Percentiles rank a stretch among this genome's conserved stretches.
These are phyloP conservation scores for Isatis tinctoria DNA, from an alignment of 345 rosid species.

Conservation along the genomic window DNA sequence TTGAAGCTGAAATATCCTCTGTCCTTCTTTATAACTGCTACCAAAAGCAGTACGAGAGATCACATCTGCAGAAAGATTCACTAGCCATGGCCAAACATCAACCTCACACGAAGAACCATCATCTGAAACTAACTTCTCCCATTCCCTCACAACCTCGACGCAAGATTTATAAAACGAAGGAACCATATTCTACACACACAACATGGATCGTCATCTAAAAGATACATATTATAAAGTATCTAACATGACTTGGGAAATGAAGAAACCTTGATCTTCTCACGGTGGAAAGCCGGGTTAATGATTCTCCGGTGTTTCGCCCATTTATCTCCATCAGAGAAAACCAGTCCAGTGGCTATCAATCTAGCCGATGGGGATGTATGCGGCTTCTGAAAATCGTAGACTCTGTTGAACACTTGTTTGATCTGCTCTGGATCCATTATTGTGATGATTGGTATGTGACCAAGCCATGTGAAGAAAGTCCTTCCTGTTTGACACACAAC, in stretches of 20 bases:
- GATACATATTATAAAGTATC: not conserved
- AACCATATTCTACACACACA: not conserved
- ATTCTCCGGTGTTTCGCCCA: constrained; percentile 38
- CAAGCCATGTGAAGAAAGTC: not conserved
- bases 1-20: not conserved
- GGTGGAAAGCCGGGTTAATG: constrained; percentile 36
- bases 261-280: constrained; percentile 34
- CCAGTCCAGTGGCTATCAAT: not conserved
- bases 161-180: constrained; percentile 29
- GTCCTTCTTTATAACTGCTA: constrained; percentile 34
- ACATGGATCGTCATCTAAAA: no score
- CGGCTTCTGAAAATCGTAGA: not conserved
- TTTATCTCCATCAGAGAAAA: constrained; percentile 28
- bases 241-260: not conserved
- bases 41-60: constrained; percentile 45
- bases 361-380: not conserved
- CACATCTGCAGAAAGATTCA: constrained; percentile 30
- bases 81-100: constrained; percentile 35
- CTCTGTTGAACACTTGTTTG: not conserved
- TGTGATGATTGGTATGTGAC: not conserved
- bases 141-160: constrained; percentile 18
- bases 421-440: not conserved
- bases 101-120: constrained; percentile 27
- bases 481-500: not conserved
- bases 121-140: constrained; percentile 11